Conservation (phyloP, 2,329 filamentous ascomycete species). For the Onygenales sp. region DNA sequence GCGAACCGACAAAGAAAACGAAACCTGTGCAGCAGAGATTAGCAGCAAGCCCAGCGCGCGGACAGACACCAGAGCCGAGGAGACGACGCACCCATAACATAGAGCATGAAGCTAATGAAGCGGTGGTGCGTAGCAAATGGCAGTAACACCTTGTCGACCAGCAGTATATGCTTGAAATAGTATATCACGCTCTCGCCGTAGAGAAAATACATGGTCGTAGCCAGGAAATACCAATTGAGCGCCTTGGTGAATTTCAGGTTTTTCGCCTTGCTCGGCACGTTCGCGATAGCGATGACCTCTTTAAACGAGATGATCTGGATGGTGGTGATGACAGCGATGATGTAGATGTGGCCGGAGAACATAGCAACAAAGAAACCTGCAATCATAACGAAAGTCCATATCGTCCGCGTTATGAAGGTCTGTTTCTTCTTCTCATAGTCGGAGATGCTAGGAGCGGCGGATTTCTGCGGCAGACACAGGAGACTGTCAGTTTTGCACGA, state of each 20-base stretch:
- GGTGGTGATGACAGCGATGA: slow-evolving; percentile 84
- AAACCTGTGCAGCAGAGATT: slow-evolving; percentile 53
- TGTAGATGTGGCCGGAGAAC: slow-evolving; percentile 95
- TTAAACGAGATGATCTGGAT: slow-evolving; percentile 98
- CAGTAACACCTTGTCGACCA: slow-evolving; percentile 86
- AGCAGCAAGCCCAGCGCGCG: neutral
- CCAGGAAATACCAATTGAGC: slow-evolving; percentile 97
- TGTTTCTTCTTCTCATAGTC: slow-evolving; percentile 99
- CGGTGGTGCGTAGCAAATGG: slow-evolving; percentile 94
- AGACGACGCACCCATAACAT: slow-evolving; percentile 70
- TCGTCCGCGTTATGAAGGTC: slow-evolving; percentile 90
- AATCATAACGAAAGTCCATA: slow-evolving; percentile 99
- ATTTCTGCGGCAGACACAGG: neutral
- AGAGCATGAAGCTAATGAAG: slow-evolving; percentile 98
- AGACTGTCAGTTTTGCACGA: slow-evolving; percentile 1
- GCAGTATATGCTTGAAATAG: slow-evolving; percentile 97
- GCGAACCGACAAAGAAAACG: slow-evolving; percentile 91
- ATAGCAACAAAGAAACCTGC: slow-evolving; percentile 81
- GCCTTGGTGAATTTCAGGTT: slow-evolving; percentile 91
- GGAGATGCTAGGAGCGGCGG: slow-evolving; percentile 26
- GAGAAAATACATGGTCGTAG: slow-evolving; percentile 98
- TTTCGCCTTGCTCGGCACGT: slow-evolving; percentile 82
- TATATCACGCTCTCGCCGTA: slow-evolving; percentile 99
- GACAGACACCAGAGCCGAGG: neutral
- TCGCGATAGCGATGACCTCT: slow-evolving; percentile 96